A percentile compares a stretch with the other conserved stretches of the same genome.
phyloP scores from a whole-genome alignment of 352 stramenopile species.

The Globisporangium ultimum region DNA sequence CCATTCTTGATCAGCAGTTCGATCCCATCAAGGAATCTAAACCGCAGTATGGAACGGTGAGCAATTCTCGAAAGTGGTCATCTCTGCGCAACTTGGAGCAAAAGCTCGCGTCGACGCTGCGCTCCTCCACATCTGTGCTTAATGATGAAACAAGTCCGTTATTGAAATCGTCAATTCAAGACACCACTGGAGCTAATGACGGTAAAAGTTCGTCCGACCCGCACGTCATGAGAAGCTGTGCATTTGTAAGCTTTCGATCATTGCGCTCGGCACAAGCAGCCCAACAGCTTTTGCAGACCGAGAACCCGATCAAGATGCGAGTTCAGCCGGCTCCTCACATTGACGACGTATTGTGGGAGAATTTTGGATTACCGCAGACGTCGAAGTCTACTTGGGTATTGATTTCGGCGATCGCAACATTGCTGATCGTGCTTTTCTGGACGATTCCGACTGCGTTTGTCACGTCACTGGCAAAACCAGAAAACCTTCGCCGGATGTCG shows the following conservation, averaged over 20 bases:
- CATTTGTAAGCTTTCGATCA: slow-evolving; percentile 70
- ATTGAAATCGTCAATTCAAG: slow-evolving; percentile 2
- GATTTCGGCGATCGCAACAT: slow-evolving; percentile 44
- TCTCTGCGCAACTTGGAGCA: slow-evolving; percentile 13
- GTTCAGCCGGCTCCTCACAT: slow-evolving; percentile 61
- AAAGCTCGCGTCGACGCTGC: slow-evolving; percentile 10
- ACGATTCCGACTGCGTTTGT: slow-evolving; percentile 77
- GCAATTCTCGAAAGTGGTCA: slow-evolving; percentile 7
- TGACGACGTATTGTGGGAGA: slow-evolving; percentile 73
- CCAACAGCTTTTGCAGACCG: slow-evolving; percentile 70
- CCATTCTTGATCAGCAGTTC: slow-evolving; percentile 49
- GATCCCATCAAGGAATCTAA: slow-evolving; percentile 25
- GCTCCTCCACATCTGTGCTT: slow-evolving; percentile 3
- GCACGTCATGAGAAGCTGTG: slow-evolving; percentile 61
- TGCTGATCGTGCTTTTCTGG: slow-evolving; percentile 74
- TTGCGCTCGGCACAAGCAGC: slow-evolving; percentile 62
- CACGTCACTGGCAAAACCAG: slow-evolving; percentile 63
- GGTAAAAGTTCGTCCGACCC: slow-evolving; percentile 21
- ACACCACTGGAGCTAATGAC: slow-evolving; percentile 18
- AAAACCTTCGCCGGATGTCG: slow-evolving; percentile 56
- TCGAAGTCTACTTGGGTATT: slow-evolving; percentile 62
- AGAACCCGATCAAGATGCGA: slow-evolving; percentile 59
- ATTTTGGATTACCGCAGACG: slow-evolving; percentile 64
- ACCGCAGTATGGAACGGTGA: slow-evolving; percentile 19
- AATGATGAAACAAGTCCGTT: slow-evolving; percentile 5